Percentiles rank a stretch among this genome's conserved stretches.
Conservation (phyloP, 1,139 yeast species). For the Geotrichum candidum region DNA sequence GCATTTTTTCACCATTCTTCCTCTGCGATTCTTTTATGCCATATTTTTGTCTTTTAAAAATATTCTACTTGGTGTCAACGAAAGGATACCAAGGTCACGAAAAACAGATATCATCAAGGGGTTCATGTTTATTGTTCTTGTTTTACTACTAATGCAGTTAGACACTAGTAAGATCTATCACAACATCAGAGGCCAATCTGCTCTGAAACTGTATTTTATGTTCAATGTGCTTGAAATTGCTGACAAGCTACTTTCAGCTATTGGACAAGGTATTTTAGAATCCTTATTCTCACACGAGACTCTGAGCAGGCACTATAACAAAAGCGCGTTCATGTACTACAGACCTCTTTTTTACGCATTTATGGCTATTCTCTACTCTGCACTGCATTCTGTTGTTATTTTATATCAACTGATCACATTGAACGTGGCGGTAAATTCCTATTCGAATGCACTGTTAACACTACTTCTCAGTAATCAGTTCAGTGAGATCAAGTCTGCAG, state of each 20-base stretch:
- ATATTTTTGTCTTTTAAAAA: constrained; percentile 22
- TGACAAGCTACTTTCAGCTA: constrained; percentile 75
- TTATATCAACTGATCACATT: constrained; percentile 82
- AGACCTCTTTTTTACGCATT: constrained; percentile 22
- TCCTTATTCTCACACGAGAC: constrained; percentile 43
- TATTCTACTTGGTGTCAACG: constrained; percentile 12
- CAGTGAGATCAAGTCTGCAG: constrained; percentile 83
- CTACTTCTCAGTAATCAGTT: constrained; percentile 82
- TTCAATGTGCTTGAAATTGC: constrained; percentile 88
- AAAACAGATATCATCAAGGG: constrained; percentile 49
- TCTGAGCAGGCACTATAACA: constrained; percentile 14
- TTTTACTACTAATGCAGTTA: constrained; percentile 43
- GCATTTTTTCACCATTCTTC: constrained; percentile 70
- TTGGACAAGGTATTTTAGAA: constrained; percentile 76
- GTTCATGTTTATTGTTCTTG: constrained; percentile 38
- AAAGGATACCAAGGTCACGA: constrained; percentile 19
- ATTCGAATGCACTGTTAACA: constrained; percentile 82
- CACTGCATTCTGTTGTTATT: constrained; percentile 63
- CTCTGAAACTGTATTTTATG: constrained; percentile 85
- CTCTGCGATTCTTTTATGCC: constrained; percentile 52
- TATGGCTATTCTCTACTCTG: constrained; percentile 36
- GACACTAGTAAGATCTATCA: constrained; percentile 88
- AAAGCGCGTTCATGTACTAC: constrained; percentile 4
- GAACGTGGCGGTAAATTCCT: constrained; percentile 92
- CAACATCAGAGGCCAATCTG: constrained; percentile 85